These are phyloP conservation scores for Ogataea thermomethanolica DNA, from an alignment of 805 yeast genomes.

Conservation along the genomic window DNA sequence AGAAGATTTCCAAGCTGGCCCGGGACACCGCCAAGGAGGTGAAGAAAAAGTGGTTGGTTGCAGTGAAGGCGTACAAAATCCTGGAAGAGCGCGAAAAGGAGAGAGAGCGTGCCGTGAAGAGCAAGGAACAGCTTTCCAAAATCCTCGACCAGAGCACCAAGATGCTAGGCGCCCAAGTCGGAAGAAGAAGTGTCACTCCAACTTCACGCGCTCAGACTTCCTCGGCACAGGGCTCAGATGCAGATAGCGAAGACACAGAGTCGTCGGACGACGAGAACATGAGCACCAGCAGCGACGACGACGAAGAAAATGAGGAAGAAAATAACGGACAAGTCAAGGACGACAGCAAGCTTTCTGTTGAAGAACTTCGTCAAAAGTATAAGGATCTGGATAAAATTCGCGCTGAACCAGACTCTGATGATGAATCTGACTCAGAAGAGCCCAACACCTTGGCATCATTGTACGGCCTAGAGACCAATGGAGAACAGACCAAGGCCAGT, in stretches of 20 bases:
- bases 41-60: conserved; percentile 85
- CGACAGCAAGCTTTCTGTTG: conserved; percentile 52
- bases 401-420: conserved; percentile 16
- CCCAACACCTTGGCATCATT: conserved; percentile 30
- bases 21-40: conserved; percentile 79
- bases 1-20: conserved; percentile 65
- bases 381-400: conserved; percentile 35
- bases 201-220: conserved; percentile 16
- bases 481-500: conserved; percentile 9
- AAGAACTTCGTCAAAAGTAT: conserved; percentile 55
- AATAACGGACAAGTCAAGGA: conserved; percentile 24
- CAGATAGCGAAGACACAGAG: conserved; percentile 18
- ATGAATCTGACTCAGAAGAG: conserved; percentile 20
- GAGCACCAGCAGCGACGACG: conserved; percentile 18
- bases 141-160: conserved; percentile 91
- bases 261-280: conserved; percentile 8
- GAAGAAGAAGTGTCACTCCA: conserved; percentile 36
- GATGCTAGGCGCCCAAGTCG: conserved; percentile 78
- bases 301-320: conserved; percentile 21
- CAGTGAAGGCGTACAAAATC: conserved; percentile 73
- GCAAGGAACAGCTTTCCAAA: conserved; percentile 81
- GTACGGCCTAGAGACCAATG: conserved; percentile 26
- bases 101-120: conserved; percentile 72
- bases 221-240: conserved; percentile 15
- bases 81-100: conserved; percentile 76